Percentiles rank a stretch among this genome's conserved stretches.
phyloP scores from a whole-genome alignment of 371 early-diverging fungal genomes.

The Rhizopus microsporus region DNA sequence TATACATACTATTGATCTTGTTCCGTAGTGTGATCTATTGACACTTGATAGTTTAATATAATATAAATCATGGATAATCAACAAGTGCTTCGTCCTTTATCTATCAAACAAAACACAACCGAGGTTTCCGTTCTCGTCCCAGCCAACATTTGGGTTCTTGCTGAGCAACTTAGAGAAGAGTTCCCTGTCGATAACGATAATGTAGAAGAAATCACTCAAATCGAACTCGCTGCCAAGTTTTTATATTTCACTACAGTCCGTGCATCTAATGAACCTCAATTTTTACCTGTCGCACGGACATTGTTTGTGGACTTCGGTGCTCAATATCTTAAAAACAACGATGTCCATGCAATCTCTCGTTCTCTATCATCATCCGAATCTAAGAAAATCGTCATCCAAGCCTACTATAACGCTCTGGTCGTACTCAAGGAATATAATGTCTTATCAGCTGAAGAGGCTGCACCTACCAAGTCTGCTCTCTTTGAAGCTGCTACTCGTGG shows the following conservation, averaged over 20 bases:
- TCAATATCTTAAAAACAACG: conserved; percentile 78
- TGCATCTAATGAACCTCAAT: conserved; percentile 62
- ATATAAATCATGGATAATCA: conserved; percentile 25
- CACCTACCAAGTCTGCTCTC: conserved; percentile 60
- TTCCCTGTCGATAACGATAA: conserved; percentile 60
- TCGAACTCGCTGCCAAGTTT: conserved; percentile 79
- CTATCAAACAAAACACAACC: conserved; percentile 76
- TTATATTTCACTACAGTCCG: conserved; percentile 69
- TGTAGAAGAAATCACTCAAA: conserved; percentile 61
- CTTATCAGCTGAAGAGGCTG: conserved; percentile 44
- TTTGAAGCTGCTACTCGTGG: conserved; percentile 68
- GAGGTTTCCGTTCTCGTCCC: conserved; percentile 87
- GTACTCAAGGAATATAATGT: conserved; percentile 58
- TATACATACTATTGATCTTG: conserved; percentile 1
- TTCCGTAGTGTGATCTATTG: conserved; percentile 1
- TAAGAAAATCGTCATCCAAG: conserved; percentile 71
- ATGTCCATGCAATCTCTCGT: conserved; percentile 82
- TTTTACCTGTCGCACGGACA: conserved; percentile 74
- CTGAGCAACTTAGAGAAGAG: conserved; percentile 86
- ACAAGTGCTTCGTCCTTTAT: conserved; percentile 74
- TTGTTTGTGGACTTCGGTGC: conserved; percentile 78
- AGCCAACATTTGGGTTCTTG: conserved; percentile 85
- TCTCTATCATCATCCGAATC: conserved; percentile 53
- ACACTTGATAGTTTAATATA: neutral
- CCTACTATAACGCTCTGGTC: conserved; percentile 81